Conservation (phyloP, 495 filamentous ascomycete species). For the Neurospora pannonica region DNA sequence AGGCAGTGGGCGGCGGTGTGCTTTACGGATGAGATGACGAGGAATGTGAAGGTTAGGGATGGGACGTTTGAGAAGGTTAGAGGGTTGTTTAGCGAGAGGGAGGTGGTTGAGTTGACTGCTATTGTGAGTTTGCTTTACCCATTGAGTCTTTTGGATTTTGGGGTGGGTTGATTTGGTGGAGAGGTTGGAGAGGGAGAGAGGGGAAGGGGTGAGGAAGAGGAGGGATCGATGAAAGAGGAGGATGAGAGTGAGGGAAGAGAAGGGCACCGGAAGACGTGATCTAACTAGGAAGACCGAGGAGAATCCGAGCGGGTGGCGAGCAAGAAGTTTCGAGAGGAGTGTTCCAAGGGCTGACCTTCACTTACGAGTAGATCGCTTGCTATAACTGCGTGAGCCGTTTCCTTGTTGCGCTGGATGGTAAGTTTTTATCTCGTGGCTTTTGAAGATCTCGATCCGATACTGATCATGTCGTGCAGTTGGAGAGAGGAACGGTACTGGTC, state of each 20-base stretch:
- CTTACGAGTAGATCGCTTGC: slow-evolving; percentile 44
- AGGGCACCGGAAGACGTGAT: neutral
- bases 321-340: neutral
- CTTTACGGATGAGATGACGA: slow-evolving; percentile 71
- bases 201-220: neutral
- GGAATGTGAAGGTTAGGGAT: slow-evolving; percentile 52
- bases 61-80: slow-evolving; percentile 53
- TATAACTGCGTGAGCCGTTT: slow-evolving; percentile 87
- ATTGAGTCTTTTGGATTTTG: neutral
- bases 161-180: neutral
- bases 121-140: slow-evolving; percentile 38
- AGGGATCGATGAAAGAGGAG: neutral
- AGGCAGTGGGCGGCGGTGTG: slow-evolving; percentile 55
- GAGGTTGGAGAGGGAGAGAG: neutral
- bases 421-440: slow-evolving; percentile 16
- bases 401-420: slow-evolving; percentile 71
- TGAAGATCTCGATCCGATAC: neutral
- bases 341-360: neutral
- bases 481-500: slow-evolving; percentile 37
- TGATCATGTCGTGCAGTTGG: slow-evolving; percentile 29
- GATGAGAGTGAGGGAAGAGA: neutral
- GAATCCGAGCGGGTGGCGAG: neutral
- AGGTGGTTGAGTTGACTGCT: slow-evolving; percentile 70
- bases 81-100: slow-evolving; percentile 49
- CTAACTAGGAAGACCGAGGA: neutral